phyloP scores from a whole-genome alignment of 139 green algal species.

The Choricystis sp. region DNA sequence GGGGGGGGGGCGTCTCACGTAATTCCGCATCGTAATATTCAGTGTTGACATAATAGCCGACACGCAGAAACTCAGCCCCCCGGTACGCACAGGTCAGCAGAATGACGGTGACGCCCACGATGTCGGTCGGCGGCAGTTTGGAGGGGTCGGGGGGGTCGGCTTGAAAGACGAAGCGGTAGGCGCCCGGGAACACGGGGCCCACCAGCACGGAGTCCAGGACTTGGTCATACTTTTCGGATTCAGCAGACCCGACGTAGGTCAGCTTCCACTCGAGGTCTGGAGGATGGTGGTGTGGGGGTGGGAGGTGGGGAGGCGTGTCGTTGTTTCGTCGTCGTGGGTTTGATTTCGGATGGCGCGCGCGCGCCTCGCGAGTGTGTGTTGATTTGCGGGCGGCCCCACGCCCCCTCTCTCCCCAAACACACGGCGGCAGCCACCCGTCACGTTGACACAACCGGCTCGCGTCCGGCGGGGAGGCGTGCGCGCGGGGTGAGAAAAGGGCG shows the following conservation, averaged over 20 bases:
- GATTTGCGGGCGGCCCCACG: no score
- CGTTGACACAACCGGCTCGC: no score
- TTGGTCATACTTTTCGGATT: conserved; percentile 86
- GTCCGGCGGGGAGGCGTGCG: background rate
- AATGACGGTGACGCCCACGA: conserved; percentile 87
- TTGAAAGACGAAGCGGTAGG: conserved; percentile 81
- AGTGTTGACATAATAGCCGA: conserved; percentile 94
- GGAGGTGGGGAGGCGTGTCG: background rate
- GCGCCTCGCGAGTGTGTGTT: background rate
- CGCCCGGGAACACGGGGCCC: conserved; percentile 71
- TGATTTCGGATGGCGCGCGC: background rate
- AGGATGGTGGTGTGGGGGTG: background rate
- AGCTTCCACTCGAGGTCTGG: conserved; percentile 92
- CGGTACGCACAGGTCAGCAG: conserved; percentile 91
- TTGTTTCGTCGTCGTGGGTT: background rate
- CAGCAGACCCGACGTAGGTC: conserved; percentile 87
- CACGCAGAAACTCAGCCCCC: conserved; percentile 62
- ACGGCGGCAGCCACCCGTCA: no score
- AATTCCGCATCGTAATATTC: conserved; percentile 85
- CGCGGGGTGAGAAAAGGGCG: background rate
- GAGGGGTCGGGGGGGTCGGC: conserved; percentile 64
- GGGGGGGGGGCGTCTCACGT: conserved; percentile 61
- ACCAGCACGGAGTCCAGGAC: conserved; percentile 81
- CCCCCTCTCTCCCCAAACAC: no score
- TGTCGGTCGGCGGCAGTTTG: conserved; percentile 57